These are phyloP conservation scores for Termitomyces sp. DNA, from an alignment of 768 basidiomycete genomes.

Conservation along the genomic window DNA sequence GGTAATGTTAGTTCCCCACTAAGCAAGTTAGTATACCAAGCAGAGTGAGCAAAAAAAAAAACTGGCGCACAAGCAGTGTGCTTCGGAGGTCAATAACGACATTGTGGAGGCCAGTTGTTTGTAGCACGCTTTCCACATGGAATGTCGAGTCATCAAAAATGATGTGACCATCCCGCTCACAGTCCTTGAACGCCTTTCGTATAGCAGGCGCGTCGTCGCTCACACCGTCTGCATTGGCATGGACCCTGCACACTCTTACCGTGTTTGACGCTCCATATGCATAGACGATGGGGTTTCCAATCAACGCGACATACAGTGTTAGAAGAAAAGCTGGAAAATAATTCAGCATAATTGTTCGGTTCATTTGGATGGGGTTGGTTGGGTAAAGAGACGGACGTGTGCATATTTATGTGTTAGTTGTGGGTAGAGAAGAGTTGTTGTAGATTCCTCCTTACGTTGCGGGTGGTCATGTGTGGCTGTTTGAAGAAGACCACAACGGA, in stretches of 20 bases:
- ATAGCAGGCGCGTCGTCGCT: slow-evolving; percentile 27
- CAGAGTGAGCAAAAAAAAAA: neutral
- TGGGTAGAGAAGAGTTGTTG: neutral
- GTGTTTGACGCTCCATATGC: neutral
- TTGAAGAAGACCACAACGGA: neutral
- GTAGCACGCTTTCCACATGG: slow-evolving; percentile 31
- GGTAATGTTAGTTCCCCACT: slow-evolving; percentile 35
- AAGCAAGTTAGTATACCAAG: neutral
- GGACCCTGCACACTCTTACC: slow-evolving; percentile 18
- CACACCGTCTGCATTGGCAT: slow-evolving; percentile 18
- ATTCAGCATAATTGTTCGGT: neutral
- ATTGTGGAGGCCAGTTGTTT: slow-evolving; percentile 32
- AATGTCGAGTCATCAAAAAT: slow-evolving; percentile 31
- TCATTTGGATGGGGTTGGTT: neutral
- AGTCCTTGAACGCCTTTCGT: slow-evolving; percentile 18
- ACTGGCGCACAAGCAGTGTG: slow-evolving; percentile 30
- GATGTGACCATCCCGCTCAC: slow-evolving; percentile 21
- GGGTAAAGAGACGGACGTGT: neutral
- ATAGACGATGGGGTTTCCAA: neutral
- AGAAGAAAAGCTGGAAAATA: neutral
- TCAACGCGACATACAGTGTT: neutral
- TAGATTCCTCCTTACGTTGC: neutral
- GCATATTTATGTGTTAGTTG: neutral
- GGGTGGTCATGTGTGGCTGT: neutral
- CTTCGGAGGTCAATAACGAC: slow-evolving; percentile 32